Base-by-base conservation (phyloP, 352 stramenopile species). In the Elongisporangium undulatum region DNA sequence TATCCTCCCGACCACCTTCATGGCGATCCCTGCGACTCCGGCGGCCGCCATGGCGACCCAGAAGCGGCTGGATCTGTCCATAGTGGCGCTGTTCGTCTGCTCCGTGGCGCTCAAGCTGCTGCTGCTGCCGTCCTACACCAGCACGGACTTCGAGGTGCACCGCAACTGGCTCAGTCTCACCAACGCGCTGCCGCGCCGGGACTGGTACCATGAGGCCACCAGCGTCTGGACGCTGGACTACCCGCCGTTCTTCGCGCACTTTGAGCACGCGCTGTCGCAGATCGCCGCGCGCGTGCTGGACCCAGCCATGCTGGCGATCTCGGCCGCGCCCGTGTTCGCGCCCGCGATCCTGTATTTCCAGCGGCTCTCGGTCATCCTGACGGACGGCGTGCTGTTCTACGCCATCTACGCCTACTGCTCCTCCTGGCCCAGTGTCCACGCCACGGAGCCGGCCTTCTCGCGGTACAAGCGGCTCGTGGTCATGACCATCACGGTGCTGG, bases 201-300 rank as follows among this genome's bases (percentile, higher is more conserved):
- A 89, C 51, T 99, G 97, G 97, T 99, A 99, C 74, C 97, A 95
- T 67, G 95, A 99, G 53, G 41, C 53, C 38, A 97, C 90, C 8
- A 98, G 95, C 54, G 73, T 98, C 52, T 99, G 98, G 88, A 99
- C 97, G 20, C 72, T 99, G 26, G 97, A 99, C 79, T 99, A 99
- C 74, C 97, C 97, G 54, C 97, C 97, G 16, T 85, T 97, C 49
- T 99, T 99, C 82, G 97, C 94, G 9, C 98, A 89, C 62, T 99
- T 99, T 65, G 95, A 99, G 75, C 97, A 88, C 39, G 49, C 75
- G 8, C 75, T 99, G 23, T 80, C 83, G n/a, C 64, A 82, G n/a
- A 51, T 87, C 5, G 90, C 82, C 0, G 58, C 61, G 2, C 41
- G 51, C 7, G 63, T 96, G 22, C 13, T 45, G 34, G 87, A 96